Percentiles rank a stretch among this genome's conserved stretches.
Conservation (phyloP, 2,329 filamentous ascomycete genomes). For the Cytospora chrysosperma region DNA sequence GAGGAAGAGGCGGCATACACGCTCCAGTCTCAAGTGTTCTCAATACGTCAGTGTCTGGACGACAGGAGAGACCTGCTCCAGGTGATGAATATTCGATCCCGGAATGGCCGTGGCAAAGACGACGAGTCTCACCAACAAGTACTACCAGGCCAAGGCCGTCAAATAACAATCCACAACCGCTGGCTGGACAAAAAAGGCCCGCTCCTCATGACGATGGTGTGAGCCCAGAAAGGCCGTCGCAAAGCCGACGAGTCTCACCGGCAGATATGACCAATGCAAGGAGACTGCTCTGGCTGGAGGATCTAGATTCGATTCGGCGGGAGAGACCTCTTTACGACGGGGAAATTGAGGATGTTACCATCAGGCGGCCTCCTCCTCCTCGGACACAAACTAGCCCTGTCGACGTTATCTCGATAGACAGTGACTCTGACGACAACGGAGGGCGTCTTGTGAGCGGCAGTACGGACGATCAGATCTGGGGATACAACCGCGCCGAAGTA, state of each 20-base stretch:
- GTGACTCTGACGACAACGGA: background rate
- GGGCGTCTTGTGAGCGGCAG: background rate
- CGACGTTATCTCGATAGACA: background rate
- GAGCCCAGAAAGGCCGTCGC: too few species aligned
- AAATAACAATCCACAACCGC: background rate
- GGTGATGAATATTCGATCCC: too few species aligned
- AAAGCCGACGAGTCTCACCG: too few species aligned
- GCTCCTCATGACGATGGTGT: too few species aligned
- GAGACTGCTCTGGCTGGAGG: background rate
- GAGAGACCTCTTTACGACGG: background rate
- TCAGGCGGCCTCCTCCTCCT: background rate
- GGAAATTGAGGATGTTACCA: background rate
- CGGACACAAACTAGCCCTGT: background rate
- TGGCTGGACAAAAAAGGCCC: background rate
- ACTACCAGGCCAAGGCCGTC: too few species aligned
- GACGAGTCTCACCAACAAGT: too few species aligned
- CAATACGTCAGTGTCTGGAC: too few species aligned
- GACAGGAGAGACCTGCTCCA: too few species aligned
- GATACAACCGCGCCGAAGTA: background rate
- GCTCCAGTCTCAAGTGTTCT: background rate
- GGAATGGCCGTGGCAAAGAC: too few species aligned
- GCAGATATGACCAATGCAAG: background rate
- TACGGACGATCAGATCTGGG: background rate
- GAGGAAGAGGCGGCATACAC: background rate
- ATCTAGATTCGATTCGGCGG: conserved; percentile 11